phyloP scores from a whole-genome alignment of 2,329 filamentous ascomycete species.

The Ceratocystis albifundus region DNA sequence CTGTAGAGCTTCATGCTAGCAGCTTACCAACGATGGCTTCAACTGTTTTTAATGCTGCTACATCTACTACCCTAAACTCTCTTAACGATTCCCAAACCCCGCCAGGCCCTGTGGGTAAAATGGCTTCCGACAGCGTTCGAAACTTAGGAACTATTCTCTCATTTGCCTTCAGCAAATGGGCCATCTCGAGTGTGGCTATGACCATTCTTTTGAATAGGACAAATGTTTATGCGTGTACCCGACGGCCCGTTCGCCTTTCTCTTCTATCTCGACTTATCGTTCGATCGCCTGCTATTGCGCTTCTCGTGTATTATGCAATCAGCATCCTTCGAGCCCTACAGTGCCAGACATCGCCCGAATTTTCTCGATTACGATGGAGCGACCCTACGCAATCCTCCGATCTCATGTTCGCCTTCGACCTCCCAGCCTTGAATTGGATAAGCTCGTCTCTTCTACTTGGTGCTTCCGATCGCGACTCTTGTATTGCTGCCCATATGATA shows the following conservation, averaged over 20 bases:
- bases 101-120: conserved; percentile 33
- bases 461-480: conserved; percentile 62
- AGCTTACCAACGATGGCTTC: conserved; percentile 11
- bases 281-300: conserved; percentile 57
- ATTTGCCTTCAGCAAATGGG: conserved; percentile 88
- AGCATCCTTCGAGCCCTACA: conserved; percentile 71
- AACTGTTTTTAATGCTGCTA: conserved; percentile 1
- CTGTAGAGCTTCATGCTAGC: not conserved
- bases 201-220: conserved; percentile 83
- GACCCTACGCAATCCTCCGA: conserved; percentile 52
- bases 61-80: conserved; percentile 15
- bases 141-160: conserved; percentile 78
- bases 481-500: conserved; percentile 60
- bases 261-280: conserved; percentile 61
- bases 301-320: conserved; percentile 58
- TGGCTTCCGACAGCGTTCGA: conserved; percentile 49
- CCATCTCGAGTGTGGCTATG: conserved; percentile 73
- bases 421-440: conserved; percentile 57
- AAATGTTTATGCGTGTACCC: conserved; percentile 82
- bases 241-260: conserved; percentile 63
- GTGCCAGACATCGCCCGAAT: conserved; percentile 75
- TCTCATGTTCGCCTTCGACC: conserved; percentile 58
- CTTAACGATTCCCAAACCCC: not conserved
- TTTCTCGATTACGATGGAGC: conserved; percentile 57
- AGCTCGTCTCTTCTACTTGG: conserved; percentile 63